Percentiles rank a stretch among this genome's conserved stretches.
These are phyloP conservation scores for Podospora bellae-mahoneyi DNA, from an alignment of 495 filamentous ascomycete genomes.

Conservation along the genomic window DNA sequence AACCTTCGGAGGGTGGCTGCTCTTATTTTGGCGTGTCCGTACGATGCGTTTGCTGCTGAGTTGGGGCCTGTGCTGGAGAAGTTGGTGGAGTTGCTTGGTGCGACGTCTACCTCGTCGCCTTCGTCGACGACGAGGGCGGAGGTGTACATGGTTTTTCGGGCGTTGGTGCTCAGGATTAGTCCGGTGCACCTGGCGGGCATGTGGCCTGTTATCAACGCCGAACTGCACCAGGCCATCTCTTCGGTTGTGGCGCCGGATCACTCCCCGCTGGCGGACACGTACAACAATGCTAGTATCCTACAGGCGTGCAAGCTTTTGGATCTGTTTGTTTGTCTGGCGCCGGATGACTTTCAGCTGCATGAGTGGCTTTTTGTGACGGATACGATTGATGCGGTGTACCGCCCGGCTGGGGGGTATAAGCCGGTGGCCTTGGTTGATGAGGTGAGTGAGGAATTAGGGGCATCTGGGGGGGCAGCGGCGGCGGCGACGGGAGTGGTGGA, in stretches of 20 bases:
- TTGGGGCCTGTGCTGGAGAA: constrained; percentile 73
- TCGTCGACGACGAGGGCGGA: constrained; percentile 86
- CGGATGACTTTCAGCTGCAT: constrained; percentile 92
- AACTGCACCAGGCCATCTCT: constrained; percentile 77
- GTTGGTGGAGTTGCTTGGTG: constrained; percentile 76
- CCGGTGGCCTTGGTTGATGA: constrained; percentile 81
- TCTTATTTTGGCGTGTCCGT: constrained; percentile 66
- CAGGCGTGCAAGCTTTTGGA: constrained; percentile 94
- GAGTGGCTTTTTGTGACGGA: constrained; percentile 98
- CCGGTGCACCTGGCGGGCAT: constrained; percentile 73
- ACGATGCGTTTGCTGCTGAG: constrained; percentile 76
- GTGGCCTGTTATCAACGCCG: constrained; percentile 87
- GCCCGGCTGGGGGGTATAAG: constrained; percentile 62
- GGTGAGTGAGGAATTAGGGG: constrained; percentile 72
- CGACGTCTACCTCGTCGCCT: constrained; percentile 86
- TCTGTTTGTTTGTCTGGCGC: constrained; percentile 72
- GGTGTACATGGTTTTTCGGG: constrained; percentile 82
- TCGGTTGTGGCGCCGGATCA: constrained; percentile 68
- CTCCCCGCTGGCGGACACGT: constrained; percentile 60
- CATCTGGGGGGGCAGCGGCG: neutral
- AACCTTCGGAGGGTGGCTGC: constrained; percentile 80
- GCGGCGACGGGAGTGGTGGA: constrained; percentile 16
- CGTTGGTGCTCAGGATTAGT: constrained; percentile 71
- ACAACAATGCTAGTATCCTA: constrained; percentile 68
- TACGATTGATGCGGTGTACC: constrained; percentile 93